Base-by-base conservation (phyloP, 2,329 filamentous ascomycete genomes). In the Nigrospora sphaerica region DNA sequence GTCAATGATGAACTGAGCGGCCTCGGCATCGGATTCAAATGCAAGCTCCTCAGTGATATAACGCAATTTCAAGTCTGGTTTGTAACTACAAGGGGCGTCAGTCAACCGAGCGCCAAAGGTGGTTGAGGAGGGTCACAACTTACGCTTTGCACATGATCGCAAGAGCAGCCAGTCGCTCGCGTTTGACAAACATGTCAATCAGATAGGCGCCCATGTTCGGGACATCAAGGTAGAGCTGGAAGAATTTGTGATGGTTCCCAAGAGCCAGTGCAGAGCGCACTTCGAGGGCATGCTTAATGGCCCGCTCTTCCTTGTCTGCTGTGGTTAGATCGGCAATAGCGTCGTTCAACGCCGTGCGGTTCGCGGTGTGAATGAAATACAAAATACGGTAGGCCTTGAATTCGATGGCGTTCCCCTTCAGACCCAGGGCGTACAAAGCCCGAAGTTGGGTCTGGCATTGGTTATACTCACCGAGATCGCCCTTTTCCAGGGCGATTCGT, bases 401-500 rank as follows among this genome's bases (percentile, higher is more conserved):
- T 70, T 98, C 93, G 72, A 88, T 84, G 63, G 88, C 83, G 68
- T 91, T 90, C 60, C 92, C 93, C 63, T 88, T 88, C 65, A 95
- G 74, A 56, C 88, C 86, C 72, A 88, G 81, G 66, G 81, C 81
- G 71, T 98, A 97, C 61, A 98, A 75, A 55, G 86, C 89, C 68
- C 89, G 88, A 64, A 98, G 77, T 73, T 98, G 93, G 61, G 93
- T 97, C 75, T 98, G 93, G 71, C 93, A 98, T 79, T 98, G 93
- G 75, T 98, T 98, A 93, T 98, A 98, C 93, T 98, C 93, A 98
- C 93, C 92, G 75, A 97, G 81, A 76, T 98, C 93, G 71, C 88
- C 90, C 79, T 95, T 96, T 71, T 98, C 92, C 69, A 98, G 77
- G 56, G 93, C 93, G 70, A 98, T 97, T 50, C 93, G 85, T 53